These are phyloP conservation scores for Alternaria panax DNA, from an alignment of 2,329 filamentous ascomycete species.

Conservation along the genomic window DNA sequence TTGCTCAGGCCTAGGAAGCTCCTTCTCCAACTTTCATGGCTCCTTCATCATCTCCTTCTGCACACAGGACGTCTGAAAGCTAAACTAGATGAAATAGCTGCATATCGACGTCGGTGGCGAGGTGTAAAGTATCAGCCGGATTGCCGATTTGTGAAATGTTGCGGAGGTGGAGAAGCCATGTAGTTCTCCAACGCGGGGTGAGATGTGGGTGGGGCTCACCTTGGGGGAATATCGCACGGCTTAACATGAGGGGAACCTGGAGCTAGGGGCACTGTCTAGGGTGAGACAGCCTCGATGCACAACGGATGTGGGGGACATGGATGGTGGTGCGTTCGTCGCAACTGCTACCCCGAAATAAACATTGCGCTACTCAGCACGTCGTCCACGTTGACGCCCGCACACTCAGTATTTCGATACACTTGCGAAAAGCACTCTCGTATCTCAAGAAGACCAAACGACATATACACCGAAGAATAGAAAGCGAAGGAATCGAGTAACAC, in stretches of 20 bases:
- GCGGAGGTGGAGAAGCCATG: constrained; percentile 10
- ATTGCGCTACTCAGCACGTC: not conserved
- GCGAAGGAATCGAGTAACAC: not conserved
- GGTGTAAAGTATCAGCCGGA: not conserved
- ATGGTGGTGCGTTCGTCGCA: not conserved
- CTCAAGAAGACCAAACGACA: too few relatives aligned
- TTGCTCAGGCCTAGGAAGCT: not conserved
- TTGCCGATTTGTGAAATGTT: constrained; percentile 3
- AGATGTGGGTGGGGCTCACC: constrained; percentile 5
- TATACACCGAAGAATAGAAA: not conserved
- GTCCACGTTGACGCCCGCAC: not conserved
- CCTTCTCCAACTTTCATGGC: not conserved
- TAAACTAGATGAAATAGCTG: not conserved
- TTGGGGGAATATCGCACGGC: not conserved
- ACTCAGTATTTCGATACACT: not conserved
- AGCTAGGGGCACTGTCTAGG: not conserved
- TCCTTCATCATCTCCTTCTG: not conserved
- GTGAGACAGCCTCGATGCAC: not conserved
- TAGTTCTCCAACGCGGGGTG: constrained; percentile 15
- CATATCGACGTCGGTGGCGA: not conserved
- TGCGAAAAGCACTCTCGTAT: not conserved
- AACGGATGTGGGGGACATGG: not conserved
- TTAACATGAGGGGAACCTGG: not conserved
- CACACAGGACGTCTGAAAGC: not conserved
- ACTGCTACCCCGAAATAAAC: not conserved